Base-by-base conservation (phyloP, 1,284 basidiomycete genomes). In the Microbotryomycetes sp. region DNA sequence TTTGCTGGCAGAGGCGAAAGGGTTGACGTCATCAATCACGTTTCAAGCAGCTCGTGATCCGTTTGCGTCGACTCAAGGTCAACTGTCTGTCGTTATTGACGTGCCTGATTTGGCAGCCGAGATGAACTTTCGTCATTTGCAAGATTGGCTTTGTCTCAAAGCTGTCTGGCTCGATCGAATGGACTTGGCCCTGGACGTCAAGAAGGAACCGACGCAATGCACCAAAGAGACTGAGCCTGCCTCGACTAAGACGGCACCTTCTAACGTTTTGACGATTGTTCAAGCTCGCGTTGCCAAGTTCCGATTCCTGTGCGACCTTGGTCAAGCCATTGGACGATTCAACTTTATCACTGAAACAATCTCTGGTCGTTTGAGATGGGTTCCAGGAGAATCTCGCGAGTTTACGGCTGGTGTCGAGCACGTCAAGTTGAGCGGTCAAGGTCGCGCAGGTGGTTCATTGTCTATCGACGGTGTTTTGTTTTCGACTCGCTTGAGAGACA, bases 141-240 rank as follows among this genome's bases (percentile, higher is more conserved):
- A 91, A 73, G 89, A 92, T 71, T 83, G 90, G 51, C 79, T 92
- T 29, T 89, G 88, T 74, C 89, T 92, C 80, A 90, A 91, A 74
- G 89, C 89, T 1, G 88, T 92, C 22, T 92, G 89, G 88, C 74
- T 92, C 49, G 89, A 92, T 71, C 84, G 84, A 47, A 89, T 92
- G 25, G 62, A 62, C 42, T 49, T 63, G 29, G 62, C 50, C 23
- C 49, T 50, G 9, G 28, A 23, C 15, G 49, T 22, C 28, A 28
- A 28, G 23, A 50, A 50, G 22, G n/a, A 22, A 12, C 12, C 12
- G 19, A 12, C 36, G 36, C n/a, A n/a, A n/a, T n/a, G n/a, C n/a
- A 42, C 36, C 9, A 42, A 42, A 19, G 49, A 50, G 23, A 9
- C 14, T 12, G 22, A 50, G 22, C 49, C 49, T 14, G 15, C 49